Evolutionary conservation across 352 stramenopile species (phyloP), one percentile per base, ranked within the genome.

Genomic region (Pythium plurisporium): DNA sequence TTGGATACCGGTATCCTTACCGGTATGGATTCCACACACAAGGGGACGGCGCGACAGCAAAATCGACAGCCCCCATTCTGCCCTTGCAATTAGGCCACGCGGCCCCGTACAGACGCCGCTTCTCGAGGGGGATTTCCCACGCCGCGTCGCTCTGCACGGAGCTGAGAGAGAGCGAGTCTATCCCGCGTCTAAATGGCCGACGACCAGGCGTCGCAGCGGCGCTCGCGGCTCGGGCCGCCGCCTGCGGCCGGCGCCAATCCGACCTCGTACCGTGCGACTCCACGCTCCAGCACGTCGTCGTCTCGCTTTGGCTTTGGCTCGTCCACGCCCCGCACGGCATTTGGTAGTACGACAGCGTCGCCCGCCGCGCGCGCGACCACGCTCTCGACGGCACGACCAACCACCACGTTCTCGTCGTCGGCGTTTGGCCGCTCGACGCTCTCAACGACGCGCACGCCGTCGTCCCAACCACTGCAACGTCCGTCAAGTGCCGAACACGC

Each of bases 401-500:
- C 34, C 25, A 67, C 34, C 25, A 67, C 60, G 37, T 59, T 59
- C 19, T 63, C 55, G 38, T 60, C 51, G 52, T 51, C 61, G 14
- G 47, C 62, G 30, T 64, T 64, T 33, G 62, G 50, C 4, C 54
- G 54, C 42, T 15, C 38, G 41, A 46, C 44, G 50, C 27, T 40
- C 23, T 20, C 42, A 19, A 33, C 53, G 19, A 31, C 25, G 20
- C 9, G 22, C 42, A 58, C 36, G 22, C 5, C 57, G 22, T 44
- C 22, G 42, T n/a, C n/a, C n/a, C n/a, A n/a, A n/a, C n/a, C 61
- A 34, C 38, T 61, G 22, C 41, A 45, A 38, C 72, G 78, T 14
- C 74, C 78, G 19, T 71, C 75, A 19, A 86, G 77, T 42, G 80
- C 76, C n/a, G 69, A 59, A 30, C 9, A 26, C 3, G 27, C 40